Evolutionary conservation across 495 filamentous ascomycete genomes (phyloP).

Genomic region (Xylaria telfairii): DNA sequence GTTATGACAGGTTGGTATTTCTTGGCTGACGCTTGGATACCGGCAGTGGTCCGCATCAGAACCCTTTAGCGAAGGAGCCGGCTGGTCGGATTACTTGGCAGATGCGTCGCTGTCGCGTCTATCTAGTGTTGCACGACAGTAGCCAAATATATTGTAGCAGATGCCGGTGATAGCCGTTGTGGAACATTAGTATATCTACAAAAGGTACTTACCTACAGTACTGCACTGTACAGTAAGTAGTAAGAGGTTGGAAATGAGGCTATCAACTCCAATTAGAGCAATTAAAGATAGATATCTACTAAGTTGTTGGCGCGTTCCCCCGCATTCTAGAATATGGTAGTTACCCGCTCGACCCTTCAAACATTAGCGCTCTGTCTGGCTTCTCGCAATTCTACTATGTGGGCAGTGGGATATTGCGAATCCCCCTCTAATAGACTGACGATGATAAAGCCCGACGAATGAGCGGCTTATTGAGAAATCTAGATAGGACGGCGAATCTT

Average conservation of each 20-base stretch:
- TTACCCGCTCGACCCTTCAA: not conserved
- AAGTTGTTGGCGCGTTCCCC: constrained; percentile 6
- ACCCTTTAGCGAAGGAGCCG: constrained; percentile 3
- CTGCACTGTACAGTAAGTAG: too few relatives aligned
- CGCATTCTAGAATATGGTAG: constrained; percentile 4
- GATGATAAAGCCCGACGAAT: constrained; percentile 8
- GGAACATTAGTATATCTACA: not conserved
- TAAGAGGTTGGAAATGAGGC: too few relatives aligned
- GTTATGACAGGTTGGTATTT: not conserved
- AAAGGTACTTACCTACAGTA: not conserved
- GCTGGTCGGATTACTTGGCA: constrained; percentile 7
- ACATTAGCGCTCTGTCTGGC: not conserved
- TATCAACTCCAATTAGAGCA: not conserved
- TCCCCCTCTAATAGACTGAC: not conserved
- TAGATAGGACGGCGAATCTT: not conserved
- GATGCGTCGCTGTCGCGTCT: not conserved
- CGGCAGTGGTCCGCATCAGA: not conserved
- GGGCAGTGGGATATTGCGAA: not conserved
- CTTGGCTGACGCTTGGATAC: not conserved
- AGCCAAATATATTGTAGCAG: not conserved
- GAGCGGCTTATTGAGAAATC: not conserved
- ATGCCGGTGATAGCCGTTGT: constrained; percentile 8
- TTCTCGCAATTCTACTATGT: not conserved
- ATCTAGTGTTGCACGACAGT: constrained; percentile 1
- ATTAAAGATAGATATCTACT: not conserved